Base-by-base conservation (phyloP, 1,284 basidiomycete species). In the Apiotrichum akiyoshidainum region DNA sequence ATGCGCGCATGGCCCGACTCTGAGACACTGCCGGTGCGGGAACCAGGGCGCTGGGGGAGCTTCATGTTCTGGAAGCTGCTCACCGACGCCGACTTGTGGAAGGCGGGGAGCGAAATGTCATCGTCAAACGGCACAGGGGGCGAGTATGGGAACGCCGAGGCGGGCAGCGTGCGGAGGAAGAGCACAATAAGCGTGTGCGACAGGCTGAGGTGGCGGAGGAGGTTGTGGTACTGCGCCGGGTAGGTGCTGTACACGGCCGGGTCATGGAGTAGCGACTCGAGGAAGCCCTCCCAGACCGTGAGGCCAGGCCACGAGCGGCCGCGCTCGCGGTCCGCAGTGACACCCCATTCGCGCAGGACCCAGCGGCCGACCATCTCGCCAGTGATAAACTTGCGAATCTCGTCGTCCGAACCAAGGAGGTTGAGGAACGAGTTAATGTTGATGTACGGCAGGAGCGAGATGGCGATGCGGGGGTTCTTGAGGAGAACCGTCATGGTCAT, bases 231-330 rank as follows among this genome's bases (percentile, higher is more conserved):
- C 57, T 75, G 69, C 2, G 65, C 47, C 0, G 76, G 70, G 58
- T 78, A 78, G 21, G 74, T 77, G 55, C 69, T 68, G 60, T 75
- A 78, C 2, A 71, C 70, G 7, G 72, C 67, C 0, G 73, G 71
- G 46, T 77, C 72, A 55, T 78, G 77, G 14, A 77, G 59, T 0
- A 78, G 65, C 8, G 75, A 76, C 65, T 78, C 77, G 41, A 78
- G 61, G 57, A 76, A 76, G 3, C 77, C 77, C 54, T 78, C 77
- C 77, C 77, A 78, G 1, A 78, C 76, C 0, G 72, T 73, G 35
- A 78, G 55, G 49, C 76, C 76, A 1, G 77, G 77, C 76, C 77
- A 77, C 26, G 64, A 69, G 11, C 72, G 59, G 10, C 69, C 69
- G 39, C 63, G 60, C 37, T 70, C 68, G 6, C 60, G 50, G 19